Evolutionary conservation across 768 basidiomycete species (phyloP).

Genomic region (Lactarius trivialis): DNA sequence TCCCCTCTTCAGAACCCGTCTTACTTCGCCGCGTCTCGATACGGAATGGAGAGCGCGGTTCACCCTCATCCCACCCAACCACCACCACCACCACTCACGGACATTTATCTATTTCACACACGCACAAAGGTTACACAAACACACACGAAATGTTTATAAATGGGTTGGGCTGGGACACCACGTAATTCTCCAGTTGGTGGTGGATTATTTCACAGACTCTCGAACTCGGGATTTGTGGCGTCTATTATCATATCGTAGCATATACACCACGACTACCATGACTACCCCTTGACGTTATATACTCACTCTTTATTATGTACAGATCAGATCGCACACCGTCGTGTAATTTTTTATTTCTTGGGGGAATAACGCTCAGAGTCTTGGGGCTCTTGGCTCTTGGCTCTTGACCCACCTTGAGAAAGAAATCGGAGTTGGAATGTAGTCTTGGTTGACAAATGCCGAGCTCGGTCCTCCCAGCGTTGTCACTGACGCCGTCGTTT

Average conservation of each 20-base stretch:
- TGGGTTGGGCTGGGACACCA: conserved; percentile 1
- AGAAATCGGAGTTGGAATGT: conserved; percentile 16
- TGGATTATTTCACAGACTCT: conserved; percentile 1
- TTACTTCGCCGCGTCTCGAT: conserved; percentile 1
- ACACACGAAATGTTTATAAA: conserved; percentile 2
- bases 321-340: background rate
- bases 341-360: background rate
- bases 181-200: conserved; percentile 4
- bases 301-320: conserved; percentile 4
- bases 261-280: background rate
- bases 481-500: background rate
- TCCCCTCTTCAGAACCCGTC: background rate
- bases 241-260: background rate
- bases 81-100: conserved; percentile 2
- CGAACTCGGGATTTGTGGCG: conserved; percentile 10
- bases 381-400: no score
- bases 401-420: no score
- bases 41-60: background rate
- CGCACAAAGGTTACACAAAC: background rate
- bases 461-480: background rate
- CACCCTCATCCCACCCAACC: background rate
- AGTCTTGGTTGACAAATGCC: conserved; percentile 9
- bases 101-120: background rate
- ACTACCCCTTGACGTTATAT: background rate
- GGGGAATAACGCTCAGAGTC: background rate